Base-by-base conservation (phyloP, 257 asterid species). In the Fraxinus anomala region DNA sequence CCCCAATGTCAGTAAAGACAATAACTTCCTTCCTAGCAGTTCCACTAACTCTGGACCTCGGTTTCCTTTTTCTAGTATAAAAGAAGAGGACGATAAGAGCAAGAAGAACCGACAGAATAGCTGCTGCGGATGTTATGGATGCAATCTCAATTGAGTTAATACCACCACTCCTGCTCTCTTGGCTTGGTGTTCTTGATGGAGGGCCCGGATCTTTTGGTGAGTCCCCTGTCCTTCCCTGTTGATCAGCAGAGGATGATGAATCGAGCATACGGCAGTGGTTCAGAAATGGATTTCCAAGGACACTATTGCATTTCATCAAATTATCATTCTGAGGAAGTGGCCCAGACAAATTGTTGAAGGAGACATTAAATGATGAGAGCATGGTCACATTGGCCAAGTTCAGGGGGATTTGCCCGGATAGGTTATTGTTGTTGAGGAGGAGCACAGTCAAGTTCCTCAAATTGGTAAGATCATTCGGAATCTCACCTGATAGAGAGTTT, bases 271-370 rank as follows among this genome's bases (percentile, higher is more conserved):
- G 90, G 86, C 99, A 95, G 21, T 88, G 72, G 40, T 70, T 87
- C 76, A 95, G 85, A 59, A 65, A 76, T 14, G 96, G 97, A 37
- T 95, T 95, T 67, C 97, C 97, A 21, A 89, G 81, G 79, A 92
- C 83, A 80, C 96, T 89, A 76, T 73, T 87, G 85, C 98, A 95
- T 40, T 86, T 84, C 83, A 79, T 82, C 83, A 84, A 75, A 82
- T 84, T 83, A 36, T 76, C 86, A 79, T 77, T 86, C 70, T 54
- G 78, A 34, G 96, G 93, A 44, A 91, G 70, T 2, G 90, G 90
- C 42, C 97, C 98, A 2, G 97, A 92, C 70, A 95, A 76, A 84
- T 95, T 88, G 80, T 95, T 95, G 89, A 89, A 92, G 0, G 99
- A 92, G 70, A 81, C 96, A 1, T 92, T 95, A 66, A 95, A 91